Evolutionary conservation across 805 yeast species (phyloP), one percentile per base, ranked within the genome.

Genomic region (Ogataea degrootiae): DNA sequence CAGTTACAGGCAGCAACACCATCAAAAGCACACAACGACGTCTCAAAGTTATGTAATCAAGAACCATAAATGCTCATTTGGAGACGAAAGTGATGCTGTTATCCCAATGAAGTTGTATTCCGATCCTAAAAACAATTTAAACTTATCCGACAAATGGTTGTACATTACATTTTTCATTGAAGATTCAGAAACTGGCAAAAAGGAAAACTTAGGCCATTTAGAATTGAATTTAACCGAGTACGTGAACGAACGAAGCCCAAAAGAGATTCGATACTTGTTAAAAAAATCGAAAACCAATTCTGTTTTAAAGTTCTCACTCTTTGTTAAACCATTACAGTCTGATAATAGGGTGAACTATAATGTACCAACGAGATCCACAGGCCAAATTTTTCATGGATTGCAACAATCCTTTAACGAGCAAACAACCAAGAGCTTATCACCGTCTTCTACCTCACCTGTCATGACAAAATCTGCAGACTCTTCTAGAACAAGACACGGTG

Each of bases 201-300:
- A 73, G 46, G 68, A 78, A 21, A 70, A 72, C 29, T 62, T 94
- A 36, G 99, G 99, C 1, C 61, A 66, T 16, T 69, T 90, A 16
- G 79, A 72, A 39, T 67, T 92, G 34, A 85, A 90, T 58, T 61
- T 91, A 38, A 68, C 92, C 0, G 95, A 89, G 56, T 88, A 83
- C 62, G 76, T 84, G 35, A 72, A 74, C 53, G 79, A 76, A 46
- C 70, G 73, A 33, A 73, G 75, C 45, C 73, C 79, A 4, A 65
- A 74, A 4, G 71, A 83, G 2, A 74, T 84, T 51, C 72, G 87
- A 51, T 89, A 85, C 56, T 67, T 92, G 39, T 70, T 92, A 35
- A 83, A 83, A 57, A 77, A 87, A 26, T 85, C 96, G 1, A 87
- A 88, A 54, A 80, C 92, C 17, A 92, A 92, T 63, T 83, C 95